Conservation (phyloP, 75 land plant species). For the Chamaecyparis obtusa region DNA sequence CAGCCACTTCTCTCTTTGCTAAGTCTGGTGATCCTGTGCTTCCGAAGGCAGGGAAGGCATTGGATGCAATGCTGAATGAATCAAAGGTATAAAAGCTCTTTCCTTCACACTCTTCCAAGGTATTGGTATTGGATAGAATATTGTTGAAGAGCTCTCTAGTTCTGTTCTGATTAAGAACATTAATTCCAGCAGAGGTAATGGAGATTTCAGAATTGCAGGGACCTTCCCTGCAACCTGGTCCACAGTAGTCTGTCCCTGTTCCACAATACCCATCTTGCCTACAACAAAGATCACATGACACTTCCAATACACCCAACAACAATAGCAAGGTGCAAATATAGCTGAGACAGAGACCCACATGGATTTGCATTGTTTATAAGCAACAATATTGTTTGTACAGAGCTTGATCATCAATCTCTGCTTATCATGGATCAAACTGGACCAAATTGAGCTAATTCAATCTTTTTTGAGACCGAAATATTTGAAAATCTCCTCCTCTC, state of each 20-base stretch:
- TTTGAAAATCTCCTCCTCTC: too few relatives aligned
- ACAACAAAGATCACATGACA: slow-evolving; percentile 36
- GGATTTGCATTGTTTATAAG: neutral
- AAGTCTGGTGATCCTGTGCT: slow-evolving; percentile 3
- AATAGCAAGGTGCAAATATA: neutral
- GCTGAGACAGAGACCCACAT: neutral
- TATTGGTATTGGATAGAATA: neutral
- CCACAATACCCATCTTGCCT: slow-evolving; percentile 59
- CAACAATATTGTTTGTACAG: too few relatives aligned
- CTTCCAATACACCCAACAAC: neutral
- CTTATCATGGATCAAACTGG: neutral
- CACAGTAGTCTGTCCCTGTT: too few relatives aligned
- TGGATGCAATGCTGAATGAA: slow-evolving; percentile 9
- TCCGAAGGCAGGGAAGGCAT: slow-evolving; percentile 15
- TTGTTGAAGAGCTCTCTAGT: neutral
- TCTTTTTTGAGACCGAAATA: too few relatives aligned
- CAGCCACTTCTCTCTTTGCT: slow-evolving; percentile 19
- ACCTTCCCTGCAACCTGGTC: slow-evolving; percentile 63
- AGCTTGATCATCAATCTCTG: too few relatives aligned
- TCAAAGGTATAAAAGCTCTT: slow-evolving; percentile 14
- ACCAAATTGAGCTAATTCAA: too few relatives aligned
- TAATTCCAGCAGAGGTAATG: neutral
- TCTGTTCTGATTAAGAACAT: neutral
- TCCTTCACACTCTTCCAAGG: neutral
- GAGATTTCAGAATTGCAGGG: slow-evolving; percentile 17